Evolutionary conservation across 1,284 basidiomycete species (phyloP).

Genomic region (Wolfiporia cocos): DNA sequence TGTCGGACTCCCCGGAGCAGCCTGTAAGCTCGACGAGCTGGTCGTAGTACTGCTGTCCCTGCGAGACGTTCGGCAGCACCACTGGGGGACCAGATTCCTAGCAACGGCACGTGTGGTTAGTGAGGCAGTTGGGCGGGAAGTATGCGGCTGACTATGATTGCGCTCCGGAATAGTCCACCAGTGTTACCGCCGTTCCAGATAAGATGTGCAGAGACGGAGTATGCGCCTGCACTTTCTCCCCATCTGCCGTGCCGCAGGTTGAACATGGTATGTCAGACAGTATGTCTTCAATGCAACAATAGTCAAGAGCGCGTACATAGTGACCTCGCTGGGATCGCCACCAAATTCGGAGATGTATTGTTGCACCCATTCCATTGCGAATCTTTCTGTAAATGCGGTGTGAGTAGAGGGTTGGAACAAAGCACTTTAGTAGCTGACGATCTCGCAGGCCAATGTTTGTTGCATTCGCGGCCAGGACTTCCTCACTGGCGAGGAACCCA

Average conservation of each 20-base stretch:
- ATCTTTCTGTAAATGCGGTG: constrained; percentile 10
- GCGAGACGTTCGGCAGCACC: constrained; percentile 17
- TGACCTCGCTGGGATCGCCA: constrained; percentile 53
- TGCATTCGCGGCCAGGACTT: constrained; percentile 42
- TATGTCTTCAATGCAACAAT: too few species aligned
- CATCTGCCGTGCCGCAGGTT: constrained; percentile 20
- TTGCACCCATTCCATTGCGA: constrained; percentile 35
- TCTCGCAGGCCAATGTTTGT: constrained; percentile 51
- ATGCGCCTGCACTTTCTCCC: constrained; percentile 34
- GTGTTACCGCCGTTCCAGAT: constrained; percentile 19
- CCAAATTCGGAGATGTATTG: constrained; percentile 59
- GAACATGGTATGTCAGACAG: too few species aligned
- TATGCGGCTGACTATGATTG: constrained; percentile 19
- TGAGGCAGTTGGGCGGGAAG: too few species aligned
- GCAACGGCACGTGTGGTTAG: neutral
- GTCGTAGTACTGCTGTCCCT: constrained; percentile 33
- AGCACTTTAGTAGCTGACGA: constrained; percentile 30
- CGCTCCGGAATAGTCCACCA: constrained; percentile 23
- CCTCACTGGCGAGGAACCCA: constrained; percentile 45
- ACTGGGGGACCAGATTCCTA: constrained; percentile 25
- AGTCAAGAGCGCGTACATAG: constrained; percentile 34
- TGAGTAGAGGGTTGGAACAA: too few species aligned
- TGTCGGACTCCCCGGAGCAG: constrained; percentile 36
- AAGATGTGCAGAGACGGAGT: constrained; percentile 24
- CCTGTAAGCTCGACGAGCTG: constrained; percentile 36